Base-by-base conservation (phyloP, 192 early-diverging fungal species). In the Coemansia sp. region DNA sequence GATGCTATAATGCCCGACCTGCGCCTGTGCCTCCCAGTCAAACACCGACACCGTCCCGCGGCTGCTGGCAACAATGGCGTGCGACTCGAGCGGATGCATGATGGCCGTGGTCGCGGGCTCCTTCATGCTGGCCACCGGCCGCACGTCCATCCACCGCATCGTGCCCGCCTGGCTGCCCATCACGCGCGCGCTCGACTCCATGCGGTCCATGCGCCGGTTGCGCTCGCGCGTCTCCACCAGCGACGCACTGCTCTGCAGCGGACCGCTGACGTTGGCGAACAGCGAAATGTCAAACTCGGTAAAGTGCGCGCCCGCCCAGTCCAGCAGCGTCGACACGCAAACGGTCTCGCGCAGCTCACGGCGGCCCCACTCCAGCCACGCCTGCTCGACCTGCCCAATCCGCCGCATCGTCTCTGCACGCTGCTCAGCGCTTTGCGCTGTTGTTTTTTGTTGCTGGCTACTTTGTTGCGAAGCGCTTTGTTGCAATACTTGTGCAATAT, bases 11-110 rank as follows among this genome's bases (percentile, higher is more conserved):
- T 73, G 70, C 7, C 56, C 71, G 1, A 78, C 73, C 53, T 71
- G 74, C 50, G 65, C 62, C 3, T 62, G 56, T 48, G 42, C 42
- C 35, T 82, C 75, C 75, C 75, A 78, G 67, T 82, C 75, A 21
- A 61, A 82, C 53, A 78, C 66, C 4, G 57, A 58, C 0, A 82
- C 71, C 42, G 74, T 84, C 29, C 89, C 84, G 43, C 82, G 80
- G 24, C 84, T 82, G 64, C 92, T 89, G 8, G 91, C 87, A 33
- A 86, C 86, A 2, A 93, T 76, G 31, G 93, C 75, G 69, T 95
- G 91, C 18, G 88, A 85, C 69, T 97, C 94, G 64, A 88, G 91
- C 45, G 87, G 85, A 66, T 98, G 95, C 77, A 95, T 87, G 2
- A 85, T 64, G 21, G 77, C 67, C 10, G 60, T 45, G 16, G 62